Percentiles rank a stretch among this genome's conserved stretches.
These are phyloP conservation scores for Fusarium floridanum DNA, from an alignment of 2,329 filamentous ascomycete species.

Conservation along the genomic window DNA sequence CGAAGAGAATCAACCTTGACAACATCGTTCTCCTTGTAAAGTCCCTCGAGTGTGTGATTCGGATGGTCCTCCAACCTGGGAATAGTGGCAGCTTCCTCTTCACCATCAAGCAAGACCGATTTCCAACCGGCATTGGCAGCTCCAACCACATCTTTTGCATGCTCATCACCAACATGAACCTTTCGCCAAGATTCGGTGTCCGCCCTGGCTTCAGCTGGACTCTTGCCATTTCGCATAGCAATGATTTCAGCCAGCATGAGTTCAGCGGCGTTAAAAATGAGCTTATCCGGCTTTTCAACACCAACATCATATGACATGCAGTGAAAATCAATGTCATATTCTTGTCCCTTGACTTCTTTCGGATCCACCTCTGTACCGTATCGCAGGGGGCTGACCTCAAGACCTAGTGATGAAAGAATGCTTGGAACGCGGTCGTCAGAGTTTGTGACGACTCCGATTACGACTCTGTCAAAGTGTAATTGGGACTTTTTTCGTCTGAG, in stretches of 20 bases:
- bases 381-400: conserved; percentile 31
- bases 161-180: conserved; percentile 37
- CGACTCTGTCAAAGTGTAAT: conserved; percentile 15
- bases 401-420: conserved; percentile 32
- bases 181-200: conserved; percentile 22
- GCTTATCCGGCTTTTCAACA: conserved; percentile 67
- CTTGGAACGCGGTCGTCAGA: conserved; percentile 40
- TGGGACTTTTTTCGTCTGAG: neutral
- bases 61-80: conserved; percentile 15
- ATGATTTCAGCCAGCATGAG: conserved; percentile 49
- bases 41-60: neutral
- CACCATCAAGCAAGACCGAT: conserved; percentile 25
- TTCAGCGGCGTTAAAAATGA: conserved; percentile 69
- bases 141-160: conserved; percentile 35
- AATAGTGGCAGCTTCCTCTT: conserved; percentile 12
- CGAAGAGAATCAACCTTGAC: conserved; percentile 25
- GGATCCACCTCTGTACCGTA: neutral
- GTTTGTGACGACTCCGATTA: conserved; percentile 38
- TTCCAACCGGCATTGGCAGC: conserved; percentile 31
- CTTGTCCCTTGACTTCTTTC: rapidly evolving
- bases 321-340: conserved; percentile 34
- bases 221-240: conserved; percentile 7
- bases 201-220: neutral
- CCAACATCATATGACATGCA: conserved; percentile 73
- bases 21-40: conserved; percentile 9